Conservation (phyloP, 2,329 filamentous ascomycete species). For the Drechslera avenae region DNA sequence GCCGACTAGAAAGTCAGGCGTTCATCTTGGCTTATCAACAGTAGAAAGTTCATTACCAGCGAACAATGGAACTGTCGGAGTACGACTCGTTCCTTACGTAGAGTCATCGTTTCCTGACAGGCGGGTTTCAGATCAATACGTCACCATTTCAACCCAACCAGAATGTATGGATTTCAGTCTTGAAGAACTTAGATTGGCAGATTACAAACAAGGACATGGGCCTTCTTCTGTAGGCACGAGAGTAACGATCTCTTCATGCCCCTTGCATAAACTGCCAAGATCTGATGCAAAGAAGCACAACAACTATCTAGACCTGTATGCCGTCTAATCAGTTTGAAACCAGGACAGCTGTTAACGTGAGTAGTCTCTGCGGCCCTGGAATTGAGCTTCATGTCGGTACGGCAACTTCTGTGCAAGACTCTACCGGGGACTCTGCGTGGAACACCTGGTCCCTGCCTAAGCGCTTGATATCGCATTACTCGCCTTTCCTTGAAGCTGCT, state of each 20-base stretch:
- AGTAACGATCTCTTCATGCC: neutral
- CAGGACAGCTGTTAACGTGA: neutral
- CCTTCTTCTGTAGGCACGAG: neutral
- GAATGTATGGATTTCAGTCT: neutral
- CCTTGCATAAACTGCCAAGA: neutral
- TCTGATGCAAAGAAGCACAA: constrained; percentile 1
- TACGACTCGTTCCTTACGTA: too few species aligned
- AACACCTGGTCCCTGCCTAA: constrained; percentile 16
- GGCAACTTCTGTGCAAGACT: neutral
- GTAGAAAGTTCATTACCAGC: too few species aligned
- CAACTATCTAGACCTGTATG: constrained; percentile 8
- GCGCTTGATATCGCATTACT: constrained; percentile 17
- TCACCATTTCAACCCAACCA: neutral
- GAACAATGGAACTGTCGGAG: too few species aligned
- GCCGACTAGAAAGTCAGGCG: too few species aligned
- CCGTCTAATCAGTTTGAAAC: neutral
- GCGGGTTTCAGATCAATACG: neutral
- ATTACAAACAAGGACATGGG: constrained; percentile 5
- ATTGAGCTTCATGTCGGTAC: constrained; percentile 13
- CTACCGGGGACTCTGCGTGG: neutral
- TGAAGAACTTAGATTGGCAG: constrained; percentile 2
- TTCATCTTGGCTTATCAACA: too few species aligned
- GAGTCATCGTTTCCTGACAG: too few species aligned
- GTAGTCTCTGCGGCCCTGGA: constrained; percentile 9
- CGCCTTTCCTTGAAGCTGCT: constrained; percentile 16